phyloP scores from a whole-genome alignment of 306 rosid species.

The Arachis stenosperma region DNA sequence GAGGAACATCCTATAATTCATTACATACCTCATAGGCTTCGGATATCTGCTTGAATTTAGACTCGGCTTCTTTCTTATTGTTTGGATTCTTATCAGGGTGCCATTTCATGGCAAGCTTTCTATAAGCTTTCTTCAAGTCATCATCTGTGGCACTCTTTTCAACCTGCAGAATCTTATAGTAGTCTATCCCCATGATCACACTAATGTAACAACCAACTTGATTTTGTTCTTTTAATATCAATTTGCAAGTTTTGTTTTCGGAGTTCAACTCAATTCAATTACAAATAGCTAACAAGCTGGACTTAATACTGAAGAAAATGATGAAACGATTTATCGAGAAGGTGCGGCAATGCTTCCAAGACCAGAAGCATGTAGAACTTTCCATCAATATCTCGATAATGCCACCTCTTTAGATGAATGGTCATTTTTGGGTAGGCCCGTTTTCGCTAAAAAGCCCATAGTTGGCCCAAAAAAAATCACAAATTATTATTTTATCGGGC shows the following conservation, averaged over 20 bases:
- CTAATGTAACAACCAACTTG: no score
- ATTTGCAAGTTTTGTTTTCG: no score
- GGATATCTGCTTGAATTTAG: constrained; percentile 81
- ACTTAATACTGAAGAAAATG: neutral
- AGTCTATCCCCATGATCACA: constrained; percentile 74
- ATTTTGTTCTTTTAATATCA: no score
- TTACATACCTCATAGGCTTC: constrained; percentile 80
- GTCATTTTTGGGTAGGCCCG: no score
- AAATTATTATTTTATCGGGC: no score
- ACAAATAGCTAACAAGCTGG: neutral
- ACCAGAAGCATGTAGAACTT: constrained; percentile 65
- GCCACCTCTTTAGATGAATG: no score
- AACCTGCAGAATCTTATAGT: constrained; percentile 76
- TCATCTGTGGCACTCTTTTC: constrained; percentile 75
- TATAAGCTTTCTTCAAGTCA: constrained; percentile 82
- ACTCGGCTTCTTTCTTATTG: constrained; percentile 81
- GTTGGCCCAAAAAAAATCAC: neutral
- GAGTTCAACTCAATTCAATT: neutral
- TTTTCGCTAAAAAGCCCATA: no score
- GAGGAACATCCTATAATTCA: neutral
- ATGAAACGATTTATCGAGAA: constrained; percentile 48
- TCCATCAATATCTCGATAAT: constrained; percentile 40
- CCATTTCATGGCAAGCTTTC: constrained; percentile 97
- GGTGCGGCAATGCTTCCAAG: neutral
- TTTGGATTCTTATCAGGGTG: constrained; percentile 87